Base-by-base conservation (phyloP, 331 rosid genomes). In the Cydonia oblonga region DNA sequence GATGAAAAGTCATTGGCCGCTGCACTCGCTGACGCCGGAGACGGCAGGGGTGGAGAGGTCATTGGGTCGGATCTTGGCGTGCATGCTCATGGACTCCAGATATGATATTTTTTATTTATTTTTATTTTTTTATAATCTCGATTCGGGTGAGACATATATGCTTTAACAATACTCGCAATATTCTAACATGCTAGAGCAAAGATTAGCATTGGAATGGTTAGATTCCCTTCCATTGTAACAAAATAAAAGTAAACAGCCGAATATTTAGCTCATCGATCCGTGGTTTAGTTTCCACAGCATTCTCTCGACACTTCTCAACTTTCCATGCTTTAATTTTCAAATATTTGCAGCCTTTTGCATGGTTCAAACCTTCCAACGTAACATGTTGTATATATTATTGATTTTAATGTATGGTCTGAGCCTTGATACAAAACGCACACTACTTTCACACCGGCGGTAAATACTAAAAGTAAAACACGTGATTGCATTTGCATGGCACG, bases 401-500 rank as follows among this genome's bases (percentile, higher is more conserved):
- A 15, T 57, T 57, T 59, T 26, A 49, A 18, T 2, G 33, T 18
- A 60, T 60, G 65, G 65, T 60, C 16, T 26, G 35, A 26, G 65
- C 9, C 15, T 60, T 60, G n/a, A 60, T 60, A 1, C 65, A 49
- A 59, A 60, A 13, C 20, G 35, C 30, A 26, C 2, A 49, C 20
- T 49, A 16, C 9, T 49, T 49, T 49, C 54, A 40, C 46, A 7
- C 20, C 54, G 20, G 54, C 3, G 9, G 54, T 49, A 49, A 16
- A 16, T 18, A 16, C 9, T 6, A 49, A 49, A 49, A 16, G 54
- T 49, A 6, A 49, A 49, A 18, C 54, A 49, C 54, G 20, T 16
- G 54, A 18, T 49, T 49, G 7, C 9, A n/a, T n/a, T 64, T 60
- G 68, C 76, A 72, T 72, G 76, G 46, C 76, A 59, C 68, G 16